Percentiles rank a stretch among this genome's conserved stretches.
Evolutionary conservation across 2,329 filamentous ascomycete species (phyloP).

Genomic region (Colletotrichum sp.): DNA sequence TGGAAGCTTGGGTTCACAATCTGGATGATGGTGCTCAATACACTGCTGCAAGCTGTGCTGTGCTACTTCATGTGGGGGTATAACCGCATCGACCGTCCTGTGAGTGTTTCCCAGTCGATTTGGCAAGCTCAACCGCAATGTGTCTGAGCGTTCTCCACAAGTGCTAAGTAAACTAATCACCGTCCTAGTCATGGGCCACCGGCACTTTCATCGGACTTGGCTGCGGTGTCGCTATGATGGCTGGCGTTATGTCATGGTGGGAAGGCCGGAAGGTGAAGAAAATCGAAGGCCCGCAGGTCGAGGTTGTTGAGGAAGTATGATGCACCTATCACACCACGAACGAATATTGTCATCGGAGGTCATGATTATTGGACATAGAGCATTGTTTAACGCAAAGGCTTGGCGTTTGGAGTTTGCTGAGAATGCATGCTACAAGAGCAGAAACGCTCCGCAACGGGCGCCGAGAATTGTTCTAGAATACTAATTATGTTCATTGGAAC

Average conservation of each 20-base stretch:
- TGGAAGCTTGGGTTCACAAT: slow-evolving; percentile 29
- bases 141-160: background rate
- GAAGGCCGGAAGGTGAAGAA: slow-evolving; percentile 30
- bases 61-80: slow-evolving; percentile 30
- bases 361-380: background rate
- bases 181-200: slow-evolving; percentile 21
- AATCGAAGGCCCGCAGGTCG: slow-evolving; percentile 27
- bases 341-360: rapidly evolving
- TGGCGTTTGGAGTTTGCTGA: background rate
- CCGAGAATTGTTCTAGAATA: background rate
- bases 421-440: background rate
- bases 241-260: slow-evolving; percentile 30
- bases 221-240: slow-evolving; percentile 28
- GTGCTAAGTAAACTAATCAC: background rate
- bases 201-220: slow-evolving; percentile 28
- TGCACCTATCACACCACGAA: background rate
- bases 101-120: slow-evolving; percentile 2
- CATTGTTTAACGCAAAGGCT: background rate
- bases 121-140: background rate
- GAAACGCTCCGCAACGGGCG: background rate
- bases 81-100: slow-evolving; percentile 27
- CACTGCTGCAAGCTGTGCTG: slow-evolving; percentile 26
- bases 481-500: rapidly evolving
- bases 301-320: slow-evolving; percentile 19
- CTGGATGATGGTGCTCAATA: slow-evolving; percentile 30